Evolutionary conservation across 305 asterid species (phyloP), one percentile per base, ranked within the genome.

Genomic region (Petunia hybrid): DNA sequence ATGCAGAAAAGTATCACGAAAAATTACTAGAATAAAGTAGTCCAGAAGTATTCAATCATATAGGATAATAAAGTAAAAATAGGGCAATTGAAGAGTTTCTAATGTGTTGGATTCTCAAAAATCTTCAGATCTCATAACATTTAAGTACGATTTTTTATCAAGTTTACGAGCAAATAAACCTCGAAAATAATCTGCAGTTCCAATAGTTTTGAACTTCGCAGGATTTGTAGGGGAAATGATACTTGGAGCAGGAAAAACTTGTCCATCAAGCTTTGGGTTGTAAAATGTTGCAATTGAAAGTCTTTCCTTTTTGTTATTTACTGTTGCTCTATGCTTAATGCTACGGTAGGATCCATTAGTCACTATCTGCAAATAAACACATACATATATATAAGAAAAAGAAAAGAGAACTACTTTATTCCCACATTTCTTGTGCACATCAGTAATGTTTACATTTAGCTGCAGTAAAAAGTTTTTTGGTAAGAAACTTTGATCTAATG

Each of bases 331-430:
- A 55, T 82, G 85, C 79, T 69, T 80, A 61, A 82, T 61, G 76
- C 85, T 83, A 31, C 66, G 48, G 60, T 74, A 83, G 43, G 70
- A 36, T 9, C 86, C 86, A 75, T 83, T 83, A 3, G 83, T 80
- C 66, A 82, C 70, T 38, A 82, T 77, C 85, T 82, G 71, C 75
- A 43, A 61, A 77, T 77, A 39, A 4, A 76, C 56, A 45, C 75
- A 13, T 12, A 10, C 61, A 56, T 56, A 13, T 56, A 12, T 4
- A 0, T 60, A 48, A 51, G 10, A 8, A 51, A 51, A 51, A 51
- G 56, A 51, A 48, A 51, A 48, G 55, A 8, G 5, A 22, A 22
- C 31, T 22, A 22, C 31, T 22, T 22, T 22, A 22, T 22, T 22
- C 31, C 31, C 31, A 22, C 31, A 22, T 22, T 22, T 22, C 31